Base-by-base conservation (phyloP, 768 basidiomycete species). In the Pleurotus cornucopiae region DNA sequence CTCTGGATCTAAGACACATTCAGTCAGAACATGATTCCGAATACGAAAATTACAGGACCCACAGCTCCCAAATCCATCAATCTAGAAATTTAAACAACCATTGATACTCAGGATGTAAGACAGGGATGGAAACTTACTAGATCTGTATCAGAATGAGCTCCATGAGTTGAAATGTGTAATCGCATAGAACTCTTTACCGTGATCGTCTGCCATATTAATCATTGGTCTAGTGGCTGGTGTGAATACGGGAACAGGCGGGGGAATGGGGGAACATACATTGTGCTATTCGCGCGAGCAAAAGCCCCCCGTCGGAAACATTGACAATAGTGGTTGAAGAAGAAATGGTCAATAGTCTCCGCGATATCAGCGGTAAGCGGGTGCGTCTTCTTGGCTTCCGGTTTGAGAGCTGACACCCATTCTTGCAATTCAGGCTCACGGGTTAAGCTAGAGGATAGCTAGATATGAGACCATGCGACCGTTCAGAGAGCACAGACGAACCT, bases 251-350 rank as follows among this genome's bases (percentile, higher is more conserved):
- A 12, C 23, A 45, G 43, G 43, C 13, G 62, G 46, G 55, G 38
- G 41, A 12, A 56, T 30, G 12, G 60, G 16, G 49, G 40, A 47
- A 78, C 91, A 59, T 71, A 95, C 86, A 98, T 95, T 13, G 89
- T 84, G 61, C 89, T 85, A 66, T 96, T 97, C 6, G 94, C 93
- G 53, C 90, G 76, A 1, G 91, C 91, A 69, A 96, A 98, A 0
- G 92, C 94, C 5, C 94, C 93, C 52, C 83, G 84, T 57, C 94
- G 81, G 73, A 96, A 98, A 46, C 76, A 70, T 49, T 87, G 80
- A 63, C 94, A 96, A 69, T 97, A 97, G 63, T 95, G 94, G 58
- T 86, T 90, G 76, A 95, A 96, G 67, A 86, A 86, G 66, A 89
- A 94, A 40, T 94, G 79, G 66, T 97, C 94, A 43, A 98, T 84